Evolutionary conservation across 2,329 filamentous ascomycete genomes (phyloP).

Genomic region (Cladosporium oxysporum): DNA sequence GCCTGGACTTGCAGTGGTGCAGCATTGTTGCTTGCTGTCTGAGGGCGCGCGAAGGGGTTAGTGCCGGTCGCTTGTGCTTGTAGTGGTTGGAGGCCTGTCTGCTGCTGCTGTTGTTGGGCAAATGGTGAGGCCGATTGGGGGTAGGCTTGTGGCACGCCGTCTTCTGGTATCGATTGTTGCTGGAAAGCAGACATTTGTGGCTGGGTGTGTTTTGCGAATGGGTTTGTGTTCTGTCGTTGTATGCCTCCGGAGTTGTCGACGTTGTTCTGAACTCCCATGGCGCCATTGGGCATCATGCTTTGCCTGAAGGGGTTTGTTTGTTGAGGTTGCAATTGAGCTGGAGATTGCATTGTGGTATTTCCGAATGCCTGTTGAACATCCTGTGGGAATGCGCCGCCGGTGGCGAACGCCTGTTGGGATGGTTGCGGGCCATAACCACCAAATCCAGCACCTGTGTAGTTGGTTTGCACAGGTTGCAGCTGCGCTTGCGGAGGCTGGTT

Average conservation of each 20-base stretch:
- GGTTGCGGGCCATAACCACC: conserved; percentile 76
- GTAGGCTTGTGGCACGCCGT: conserved; percentile 20
- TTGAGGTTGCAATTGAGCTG: conserved; percentile 52
- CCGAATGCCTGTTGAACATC: conserved; percentile 29
- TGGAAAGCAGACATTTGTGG: conserved; percentile 5
- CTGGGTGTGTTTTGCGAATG: conserved; percentile 61
- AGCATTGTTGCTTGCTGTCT: conserved; percentile 44
- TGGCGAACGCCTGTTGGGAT: conserved; percentile 50
- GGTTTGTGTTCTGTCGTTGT: conserved; percentile 44
- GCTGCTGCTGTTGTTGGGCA: conserved; percentile 31
- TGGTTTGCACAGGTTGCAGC: conserved; percentile 57
- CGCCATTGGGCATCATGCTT: conserved; percentile 67
- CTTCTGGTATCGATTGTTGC: conserved; percentile 29
- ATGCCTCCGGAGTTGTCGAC: conserved; percentile 23
- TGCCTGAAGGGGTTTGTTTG: conserved; percentile 92
- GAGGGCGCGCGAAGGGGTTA: conserved; percentile 67
- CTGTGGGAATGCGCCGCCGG: conserved; percentile 28
- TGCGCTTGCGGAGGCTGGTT: conserved; percentile 33
- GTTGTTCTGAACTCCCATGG: background rate
- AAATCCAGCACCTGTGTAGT: conserved; percentile 76
- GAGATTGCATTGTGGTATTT: conserved; percentile 34
- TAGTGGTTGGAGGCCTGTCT: conserved; percentile 40
- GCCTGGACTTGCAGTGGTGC: conserved; percentile 66
- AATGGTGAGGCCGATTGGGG: conserved; percentile 3
- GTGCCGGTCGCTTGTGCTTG: conserved; percentile 66